These are phyloP conservation scores for Sherardia arvensis DNA, from an alignment of 257 asterid genomes.

Conservation along the genomic window DNA sequence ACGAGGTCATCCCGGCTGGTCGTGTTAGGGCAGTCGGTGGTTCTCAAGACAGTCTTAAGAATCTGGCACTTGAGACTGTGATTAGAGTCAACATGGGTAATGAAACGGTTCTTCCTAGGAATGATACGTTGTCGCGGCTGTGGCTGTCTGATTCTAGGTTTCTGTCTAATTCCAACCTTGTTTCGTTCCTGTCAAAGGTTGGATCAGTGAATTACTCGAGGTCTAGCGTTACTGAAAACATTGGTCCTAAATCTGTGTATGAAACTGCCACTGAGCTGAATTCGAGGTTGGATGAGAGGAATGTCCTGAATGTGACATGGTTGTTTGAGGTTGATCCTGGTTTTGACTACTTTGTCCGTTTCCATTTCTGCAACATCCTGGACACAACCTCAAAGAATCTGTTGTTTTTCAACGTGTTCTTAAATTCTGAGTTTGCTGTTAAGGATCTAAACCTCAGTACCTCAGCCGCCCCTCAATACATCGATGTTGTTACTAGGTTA, in stretches of 20 bases:
- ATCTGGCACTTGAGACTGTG: constrained; percentile 24
- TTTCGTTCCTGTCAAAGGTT: constrained; percentile 3
- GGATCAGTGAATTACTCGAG: constrained; percentile 20
- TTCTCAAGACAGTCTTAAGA: constrained; percentile 12
- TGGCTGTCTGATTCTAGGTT: constrained; percentile 24
- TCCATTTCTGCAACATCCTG: constrained; percentile 29
- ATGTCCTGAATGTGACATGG: constrained; percentile 22
- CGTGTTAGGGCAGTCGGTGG: constrained; percentile 4
- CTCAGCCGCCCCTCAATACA: constrained; percentile 21
- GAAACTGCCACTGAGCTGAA: constrained; percentile 23
- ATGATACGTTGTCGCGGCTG: constrained; percentile 30
- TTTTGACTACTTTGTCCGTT: constrained; percentile 30
- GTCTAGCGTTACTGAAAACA: constrained; percentile 12
- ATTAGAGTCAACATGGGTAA: constrained; percentile 35
- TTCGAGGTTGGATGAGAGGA: constrained; percentile 6
- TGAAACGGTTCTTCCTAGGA: constrained; percentile 18
- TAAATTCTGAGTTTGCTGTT: constrained; percentile 16
- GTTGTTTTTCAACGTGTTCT: constrained; percentile 20
- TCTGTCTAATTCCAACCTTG: constrained; percentile 12
- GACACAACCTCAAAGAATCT: background rate
- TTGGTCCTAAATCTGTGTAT: constrained; percentile 26
- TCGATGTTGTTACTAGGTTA: constrained; percentile 19
- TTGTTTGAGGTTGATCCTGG: constrained; percentile 27
- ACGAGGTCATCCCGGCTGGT: constrained; percentile 25
- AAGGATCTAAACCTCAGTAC: constrained; percentile 24